A percentile compares a stretch with the other conserved stretches of the same genome.
Conservation (phyloP, 2,329 filamentous ascomycete species). For the Aspergillus novoparasiticus region DNA sequence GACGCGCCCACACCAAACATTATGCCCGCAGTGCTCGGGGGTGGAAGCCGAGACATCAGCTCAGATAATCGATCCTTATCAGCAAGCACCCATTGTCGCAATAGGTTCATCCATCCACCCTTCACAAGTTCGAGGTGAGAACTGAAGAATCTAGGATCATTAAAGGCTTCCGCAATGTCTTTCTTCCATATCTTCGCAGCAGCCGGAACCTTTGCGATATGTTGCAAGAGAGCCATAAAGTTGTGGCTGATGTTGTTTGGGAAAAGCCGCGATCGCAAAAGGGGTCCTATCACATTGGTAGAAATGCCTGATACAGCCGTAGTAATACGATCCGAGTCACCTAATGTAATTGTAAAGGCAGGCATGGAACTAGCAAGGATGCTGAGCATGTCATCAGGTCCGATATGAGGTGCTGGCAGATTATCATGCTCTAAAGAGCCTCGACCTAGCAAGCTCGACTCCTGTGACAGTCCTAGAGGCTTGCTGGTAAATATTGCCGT, state of each 20-base stretch:
- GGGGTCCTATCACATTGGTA: slow-evolving; percentile 77
- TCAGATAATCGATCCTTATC: slow-evolving; percentile 91
- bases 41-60: slow-evolving; percentile 73
- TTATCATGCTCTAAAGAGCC: slow-evolving; percentile 46
- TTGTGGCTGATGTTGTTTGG: slow-evolving; percentile 78
- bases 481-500: slow-evolving; percentile 93
- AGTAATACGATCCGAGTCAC: slow-evolving; percentile 81
- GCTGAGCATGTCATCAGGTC: slow-evolving; percentile 74
- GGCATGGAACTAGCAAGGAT: slow-evolving; percentile 80
- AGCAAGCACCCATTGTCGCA: slow-evolving; percentile 79
- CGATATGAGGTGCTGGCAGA: slow-evolving; percentile 42
- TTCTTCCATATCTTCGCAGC: slow-evolving; percentile 91
- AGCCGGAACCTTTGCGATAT: slow-evolving; percentile 75
- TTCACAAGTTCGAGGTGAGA: slow-evolving; percentile 66
- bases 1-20: slow-evolving; percentile 98
- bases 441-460: slow-evolving; percentile 48
- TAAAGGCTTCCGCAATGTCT: slow-evolving; percentile 88
- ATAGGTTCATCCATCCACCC: slow-evolving; percentile 76
- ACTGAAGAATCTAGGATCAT: slow-evolving; percentile 83
- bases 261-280: slow-evolving; percentile 80
- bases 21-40: slow-evolving; percentile 90
- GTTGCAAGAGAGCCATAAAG: slow-evolving; percentile 72
- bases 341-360: slow-evolving; percentile 77
- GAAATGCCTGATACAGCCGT: slow-evolving; percentile 80
- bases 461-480: slow-evolving; percentile 71